phyloP scores from a whole-genome alignment of 2,329 filamentous ascomycete species.

The Phialophora chinensis region DNA sequence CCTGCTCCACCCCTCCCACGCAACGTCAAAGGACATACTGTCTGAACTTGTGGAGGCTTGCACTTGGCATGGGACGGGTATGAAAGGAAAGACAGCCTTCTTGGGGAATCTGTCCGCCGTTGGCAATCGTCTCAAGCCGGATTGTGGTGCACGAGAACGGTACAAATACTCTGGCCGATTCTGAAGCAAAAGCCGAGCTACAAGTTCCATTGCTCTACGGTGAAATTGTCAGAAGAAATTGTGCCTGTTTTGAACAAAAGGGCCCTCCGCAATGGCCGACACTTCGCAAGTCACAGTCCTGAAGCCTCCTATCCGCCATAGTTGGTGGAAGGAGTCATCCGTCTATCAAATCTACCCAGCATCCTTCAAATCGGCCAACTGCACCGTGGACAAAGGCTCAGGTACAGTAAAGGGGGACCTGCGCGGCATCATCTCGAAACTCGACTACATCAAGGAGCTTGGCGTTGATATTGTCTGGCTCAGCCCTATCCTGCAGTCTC shows the following conservation, averaged over 20 bases:
- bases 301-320: constrained; percentile 21
- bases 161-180: not conserved
- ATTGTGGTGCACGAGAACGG: not conserved
- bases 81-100: not conserved
- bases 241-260: not conserved
- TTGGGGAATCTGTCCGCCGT: not conserved
- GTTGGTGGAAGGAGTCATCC: constrained; percentile 64
- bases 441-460: constrained; percentile 68
- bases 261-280: constrained; percentile 2
- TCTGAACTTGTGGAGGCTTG: not conserved
- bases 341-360: constrained; percentile 67
- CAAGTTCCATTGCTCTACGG: not conserved
- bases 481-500: constrained; percentile 58
- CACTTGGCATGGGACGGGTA: not conserved
- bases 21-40: not conserved
- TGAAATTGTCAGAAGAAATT: not conserved
- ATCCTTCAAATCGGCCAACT: constrained; percentile 57
- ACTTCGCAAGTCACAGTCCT: constrained; percentile 7
- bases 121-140: not conserved
- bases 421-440: constrained; percentile 67
- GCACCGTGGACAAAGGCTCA: constrained; percentile 48
- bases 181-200: not conserved
- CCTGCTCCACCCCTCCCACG: not conserved
- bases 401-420: constrained; percentile 67
- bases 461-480: constrained; percentile 67